Evolutionary conservation across 805 yeast species (phyloP).

Genomic region (Starmerella floris): DNA sequence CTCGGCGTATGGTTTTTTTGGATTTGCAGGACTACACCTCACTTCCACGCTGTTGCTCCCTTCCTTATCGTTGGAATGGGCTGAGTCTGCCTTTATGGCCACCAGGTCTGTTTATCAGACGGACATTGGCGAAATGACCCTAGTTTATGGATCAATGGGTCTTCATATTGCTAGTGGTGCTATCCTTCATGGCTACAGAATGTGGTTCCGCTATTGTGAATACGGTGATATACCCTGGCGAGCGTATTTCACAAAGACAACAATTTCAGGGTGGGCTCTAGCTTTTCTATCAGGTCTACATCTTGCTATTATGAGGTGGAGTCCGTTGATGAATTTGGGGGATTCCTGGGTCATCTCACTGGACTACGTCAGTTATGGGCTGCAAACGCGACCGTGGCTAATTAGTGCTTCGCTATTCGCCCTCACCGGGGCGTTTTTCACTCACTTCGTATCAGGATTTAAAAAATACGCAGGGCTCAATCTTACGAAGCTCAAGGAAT

Average conservation of each 20-base stretch:
- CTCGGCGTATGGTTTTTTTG: conserved; percentile 44
- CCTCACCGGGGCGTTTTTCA: not conserved
- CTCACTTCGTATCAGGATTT: conserved; percentile 15
- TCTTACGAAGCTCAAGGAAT: not conserved
- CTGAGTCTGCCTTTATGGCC: conserved; percentile 45
- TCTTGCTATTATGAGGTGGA: conserved; percentile 34
- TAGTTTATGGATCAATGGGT: conserved; percentile 37
- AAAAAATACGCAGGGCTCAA: conserved; percentile 1
- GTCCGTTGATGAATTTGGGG: conserved; percentile 47
- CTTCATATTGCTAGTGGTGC: conserved; percentile 46
- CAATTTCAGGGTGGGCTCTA: conserved; percentile 41
- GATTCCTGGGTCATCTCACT: conserved; percentile 47
- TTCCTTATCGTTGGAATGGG: conserved; percentile 30
- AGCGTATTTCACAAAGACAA: not conserved
- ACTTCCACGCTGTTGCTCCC: conserved; percentile 45
- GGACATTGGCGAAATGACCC: conserved; percentile 36
- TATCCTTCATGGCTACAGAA: conserved; percentile 31
- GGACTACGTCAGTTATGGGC: conserved; percentile 33
- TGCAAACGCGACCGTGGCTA: not conserved
- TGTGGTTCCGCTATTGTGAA: conserved; percentile 19
- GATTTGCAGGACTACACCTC: conserved; percentile 47
- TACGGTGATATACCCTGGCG: conserved; percentile 10
- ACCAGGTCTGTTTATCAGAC: conserved; percentile 50
- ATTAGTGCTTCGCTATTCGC: conserved; percentile 3
- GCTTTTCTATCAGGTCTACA: conserved; percentile 37